phyloP scores from a whole-genome alignment of 2,329 filamentous ascomycete genomes.

The Lachnellula subtilissima region DNA sequence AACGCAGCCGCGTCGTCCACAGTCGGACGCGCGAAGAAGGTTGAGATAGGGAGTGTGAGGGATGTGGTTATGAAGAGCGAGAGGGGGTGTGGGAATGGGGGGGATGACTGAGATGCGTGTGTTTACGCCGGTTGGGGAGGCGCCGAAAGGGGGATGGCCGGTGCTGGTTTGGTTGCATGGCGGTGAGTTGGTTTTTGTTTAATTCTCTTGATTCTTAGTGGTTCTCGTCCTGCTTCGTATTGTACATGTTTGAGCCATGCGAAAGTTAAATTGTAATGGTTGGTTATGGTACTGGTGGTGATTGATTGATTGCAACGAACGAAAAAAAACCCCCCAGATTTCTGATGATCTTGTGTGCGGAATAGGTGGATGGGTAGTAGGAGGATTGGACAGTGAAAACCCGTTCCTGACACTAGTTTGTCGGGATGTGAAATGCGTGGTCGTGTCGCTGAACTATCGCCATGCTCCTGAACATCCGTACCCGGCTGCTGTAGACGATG shows the following conservation, averaged over 20 bases:
- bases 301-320: too few relatives aligned
- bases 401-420: slow-evolving; percentile 36
- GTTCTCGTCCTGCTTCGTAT: too few relatives aligned
- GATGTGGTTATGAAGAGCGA: slow-evolving; percentile 37
- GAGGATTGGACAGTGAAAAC: slow-evolving; percentile 52
- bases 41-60: slow-evolving; percentile 41
- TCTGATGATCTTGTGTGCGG: background rate
- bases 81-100: too few relatives aligned
- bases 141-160: slow-evolving; percentile 45
- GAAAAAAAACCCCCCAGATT: background rate
- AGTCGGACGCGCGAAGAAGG: slow-evolving; percentile 41
- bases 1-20: slow-evolving; percentile 31
- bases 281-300: too few relatives aligned
- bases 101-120: slow-evolving; percentile 33
- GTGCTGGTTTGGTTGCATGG: slow-evolving; percentile 53
- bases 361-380: slow-evolving; percentile 48
- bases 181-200: slow-evolving; percentile 17
- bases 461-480: slow-evolving; percentile 51
- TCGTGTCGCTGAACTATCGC: slow-evolving; percentile 48
- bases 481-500: slow-evolving; percentile 51
- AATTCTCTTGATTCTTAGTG: too few relatives aligned
- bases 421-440: slow-evolving; percentile 44
- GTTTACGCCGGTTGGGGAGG: slow-evolving; percentile 43
- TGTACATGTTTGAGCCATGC: too few relatives aligned
- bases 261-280: too few relatives aligned